Evolutionary conservation across 2,329 filamentous ascomycete genomes (phyloP), one percentile per base, ranked within the genome.

Genomic region (Penicillium sp.): DNA sequence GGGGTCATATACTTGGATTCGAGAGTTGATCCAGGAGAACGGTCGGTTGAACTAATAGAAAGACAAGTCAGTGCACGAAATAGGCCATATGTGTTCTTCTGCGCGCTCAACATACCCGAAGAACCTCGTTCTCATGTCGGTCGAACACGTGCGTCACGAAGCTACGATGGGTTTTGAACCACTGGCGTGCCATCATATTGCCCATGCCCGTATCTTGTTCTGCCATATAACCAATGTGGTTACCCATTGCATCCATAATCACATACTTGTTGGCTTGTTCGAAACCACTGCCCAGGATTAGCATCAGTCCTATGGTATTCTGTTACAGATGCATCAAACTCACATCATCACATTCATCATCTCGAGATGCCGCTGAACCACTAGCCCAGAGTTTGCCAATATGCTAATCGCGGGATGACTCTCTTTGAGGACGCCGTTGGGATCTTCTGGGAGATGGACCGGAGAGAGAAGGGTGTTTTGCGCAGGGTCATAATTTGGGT

Each of bases 101-200:
- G 15, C 13, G 31, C 9, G 25, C 32, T 10, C 10, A 15, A 56
- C 66, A 51, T 68, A 75, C 72, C 66, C 78, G 67, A 44, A 85
- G 65, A 6, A 86, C 77, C 63, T 86, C 82, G 56, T 75, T 77
- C 59, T 81, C 78, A 35, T 81, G 68, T 45, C 71, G 72, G 58
- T 85, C 82, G 65, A 86, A 85, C 2, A 86, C 80, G 65, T 84
- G 80, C 4, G 81, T 81, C 12, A 81, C 83, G 54, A 86, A 85
- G 52, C 79, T 79, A 37, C 82, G 72, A 62, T 85, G 82, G 2
- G 82, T 85, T 53, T 73, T 75, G 56, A 82, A 79, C 73, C 79
- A 78, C 61, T 85, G 82, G 47, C 82, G 72, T 13, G 75, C 75
- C 64, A 85, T 70, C 27, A 76, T 74, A 47, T 72, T 78, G 1